Conservation (phyloP, 805 yeast genomes). For the Scheffersomyces coipomensis region DNA sequence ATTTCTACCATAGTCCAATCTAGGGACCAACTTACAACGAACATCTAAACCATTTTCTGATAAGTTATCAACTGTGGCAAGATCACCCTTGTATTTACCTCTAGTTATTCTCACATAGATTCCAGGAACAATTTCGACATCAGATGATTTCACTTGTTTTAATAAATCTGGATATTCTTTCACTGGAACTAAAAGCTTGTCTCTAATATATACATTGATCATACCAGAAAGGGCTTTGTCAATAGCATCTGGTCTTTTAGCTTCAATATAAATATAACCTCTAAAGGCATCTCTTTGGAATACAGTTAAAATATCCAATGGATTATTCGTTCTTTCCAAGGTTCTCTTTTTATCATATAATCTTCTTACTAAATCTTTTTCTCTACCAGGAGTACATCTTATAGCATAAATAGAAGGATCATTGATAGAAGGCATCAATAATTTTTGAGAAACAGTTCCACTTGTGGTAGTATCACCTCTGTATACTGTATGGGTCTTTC, state of each 20-base stretch:
- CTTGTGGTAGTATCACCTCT: conserved; percentile 73
- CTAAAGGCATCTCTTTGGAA: conserved; percentile 92
- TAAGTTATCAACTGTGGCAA: conserved; percentile 89
- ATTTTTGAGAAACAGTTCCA: conserved; percentile 80
- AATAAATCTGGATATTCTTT: conserved; percentile 91
- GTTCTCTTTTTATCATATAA: conserved; percentile 81
- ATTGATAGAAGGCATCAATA: conserved; percentile 90
- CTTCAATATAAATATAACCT: conserved; percentile 93
- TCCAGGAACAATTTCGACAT: conserved; percentile 87
- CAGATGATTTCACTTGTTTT: conserved; percentile 85
- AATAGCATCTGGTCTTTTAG: conserved; percentile 89
- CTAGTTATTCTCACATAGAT: conserved; percentile 86
- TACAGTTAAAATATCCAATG: conserved; percentile 83
- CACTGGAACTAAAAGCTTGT: conserved; percentile 87
- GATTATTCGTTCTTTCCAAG: conserved; percentile 67
- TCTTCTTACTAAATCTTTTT: conserved; percentile 84
- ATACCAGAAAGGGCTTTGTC: conserved; percentile 85
- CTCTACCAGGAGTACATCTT: conserved; percentile 89
- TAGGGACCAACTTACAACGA: conserved; percentile 88
- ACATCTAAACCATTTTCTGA: conserved; percentile 95
- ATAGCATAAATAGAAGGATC: conserved; percentile 97
- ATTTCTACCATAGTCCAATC: conserved; percentile 84
- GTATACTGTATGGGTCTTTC: conserved; percentile 79
- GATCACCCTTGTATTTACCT: conserved; percentile 89
- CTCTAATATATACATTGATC: conserved; percentile 73